Base-by-base conservation (phyloP, 2,329 filamentous ascomycete genomes). In the Intubia oerlemansii region DNA sequence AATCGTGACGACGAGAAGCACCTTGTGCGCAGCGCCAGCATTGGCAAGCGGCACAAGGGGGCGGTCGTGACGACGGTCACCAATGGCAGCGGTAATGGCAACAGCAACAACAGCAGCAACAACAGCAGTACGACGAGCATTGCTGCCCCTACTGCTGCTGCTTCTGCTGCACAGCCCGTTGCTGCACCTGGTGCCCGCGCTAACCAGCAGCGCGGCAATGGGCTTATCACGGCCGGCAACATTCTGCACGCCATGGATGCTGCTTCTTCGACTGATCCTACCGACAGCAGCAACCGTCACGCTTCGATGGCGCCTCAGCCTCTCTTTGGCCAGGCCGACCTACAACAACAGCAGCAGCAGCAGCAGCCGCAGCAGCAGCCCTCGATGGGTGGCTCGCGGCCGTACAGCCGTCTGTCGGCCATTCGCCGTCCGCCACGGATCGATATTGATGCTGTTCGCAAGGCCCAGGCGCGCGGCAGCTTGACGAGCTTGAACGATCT, bases 401-500 rank as follows among this genome's bases (percentile, higher is more conserved):
- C n/a, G n/a, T n/a, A n/a, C 37, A 61, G 53, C 36, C 52, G 54
- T 12, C 38, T 67, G 15, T 69, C 66, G 9, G 62, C 59, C 10
- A 56, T 71, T 32, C 54, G 60, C 38, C 53, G 64, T 27, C 84
- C 85, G 18, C 77, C 80, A 4, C 67, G 66, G 20, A 54, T 93
- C 4, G 71, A 93, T 43, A 74, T 93, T 15, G 73, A 84, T 43
- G 78, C 78, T 4, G 77, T 91, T 4, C 66, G 70, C 38, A 70
- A 75, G 29, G 78, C 79, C 11, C 81, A 93, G 48, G 67, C 75
- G 2, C 68, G 88, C 42, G 84, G 81, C 4, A 93, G 84, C 45
- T 58, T 92, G 37, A 95, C 88, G 2, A 93, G 84, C 49, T 55
- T 98, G 34, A 77, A 84, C 0, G 88, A 95, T 46, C 55, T 98